Evolutionary conservation across 2,329 filamentous ascomycete genomes (phyloP), one percentile per base, ranked within the genome.

Genomic region (Aspergillus tubingensis): DNA sequence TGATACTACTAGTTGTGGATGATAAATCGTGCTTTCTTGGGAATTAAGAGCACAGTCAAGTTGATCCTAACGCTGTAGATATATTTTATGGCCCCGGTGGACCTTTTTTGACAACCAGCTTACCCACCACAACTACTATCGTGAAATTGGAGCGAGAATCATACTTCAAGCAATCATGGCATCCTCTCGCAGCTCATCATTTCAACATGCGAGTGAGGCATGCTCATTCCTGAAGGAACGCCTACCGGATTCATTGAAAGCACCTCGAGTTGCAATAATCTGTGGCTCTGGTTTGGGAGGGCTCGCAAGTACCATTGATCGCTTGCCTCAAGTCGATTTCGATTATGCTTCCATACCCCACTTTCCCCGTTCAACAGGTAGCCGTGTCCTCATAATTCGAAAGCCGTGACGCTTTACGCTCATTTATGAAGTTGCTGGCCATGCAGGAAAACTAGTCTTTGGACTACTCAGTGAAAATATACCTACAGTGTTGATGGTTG

Each of bases 381-480:
- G 8, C 13, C n/a, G 11, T 19, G 15, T 17, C n/a, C 3, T 13
- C 23, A 30, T 3, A 47, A 13, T n/a, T 47, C 39, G 8, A 19
- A n/a, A 23, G 6, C 6, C 3, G 10, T 47, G n/a, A 21, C 21
- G 25, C 25, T 21, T 6, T 32, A 21, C 13, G 17, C 48, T 59
- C 36, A 55, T 25, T 32, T 5, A 17, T n/a, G 5, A 63, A 79
- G 78, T 87, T 15, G 74, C 79, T 50, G 86, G 86, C 32, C 86
- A 89, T 81, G 85, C 83, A 61, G 86, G 86, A 51, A 88, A 87
- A 70, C 79, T 89, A 59, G 83, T 89, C 8, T 88, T 88, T 73
- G 86, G 86, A 15, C 79, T 83, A 27, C 79, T 89, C 59, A 83
- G 83, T 17, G 74, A 78, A 48, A 78, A 82, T 64, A 81, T 81